A percentile compares a stretch with the other conserved stretches of the same genome.
Conservation (phyloP, 306 rosid species). For the Prunus mongolica region DNA sequence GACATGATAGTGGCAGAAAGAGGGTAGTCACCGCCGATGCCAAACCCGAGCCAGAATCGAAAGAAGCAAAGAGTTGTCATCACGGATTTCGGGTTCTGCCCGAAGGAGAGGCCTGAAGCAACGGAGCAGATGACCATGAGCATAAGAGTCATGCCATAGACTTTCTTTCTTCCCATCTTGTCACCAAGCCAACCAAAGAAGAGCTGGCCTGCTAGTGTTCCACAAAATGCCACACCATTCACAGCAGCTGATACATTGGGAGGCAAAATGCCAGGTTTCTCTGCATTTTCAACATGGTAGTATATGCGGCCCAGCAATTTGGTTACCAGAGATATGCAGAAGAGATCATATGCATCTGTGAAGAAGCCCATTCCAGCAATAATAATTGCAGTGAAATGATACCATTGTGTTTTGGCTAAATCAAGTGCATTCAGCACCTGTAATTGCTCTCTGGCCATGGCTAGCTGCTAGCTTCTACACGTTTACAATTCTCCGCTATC, state of each 20-base stretch:
- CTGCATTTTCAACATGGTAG: constrained; percentile 54
- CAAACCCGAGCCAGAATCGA: constrained; percentile 79
- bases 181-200: constrained; percentile 91
- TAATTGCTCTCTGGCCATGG: constrained; percentile 48
- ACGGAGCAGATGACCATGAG: constrained; percentile 62
- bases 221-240: constrained; percentile 65
- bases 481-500: not conserved
- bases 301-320: constrained; percentile 75
- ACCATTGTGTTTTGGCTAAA: constrained; percentile 71
- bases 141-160: constrained; percentile 71
- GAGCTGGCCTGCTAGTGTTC: constrained; percentile 68
- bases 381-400: constrained; percentile 69
- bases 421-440: constrained; percentile 64
- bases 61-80: constrained; percentile 68
- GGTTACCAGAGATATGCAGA: constrained; percentile 67
- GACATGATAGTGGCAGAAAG: constrained; percentile 87
- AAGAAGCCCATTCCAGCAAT: constrained; percentile 86
- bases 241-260: constrained; percentile 68
- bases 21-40: constrained; percentile 83
- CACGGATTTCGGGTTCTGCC: constrained; percentile 46
- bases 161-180: constrained; percentile 63
- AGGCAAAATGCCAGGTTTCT: constrained; percentile 62
- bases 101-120: constrained; percentile 71
- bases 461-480: not conserved
- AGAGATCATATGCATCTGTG: constrained; percentile 79